Conservation (phyloP, 495 filamentous ascomycete species). For the Jackrogersella multiformis region DNA sequence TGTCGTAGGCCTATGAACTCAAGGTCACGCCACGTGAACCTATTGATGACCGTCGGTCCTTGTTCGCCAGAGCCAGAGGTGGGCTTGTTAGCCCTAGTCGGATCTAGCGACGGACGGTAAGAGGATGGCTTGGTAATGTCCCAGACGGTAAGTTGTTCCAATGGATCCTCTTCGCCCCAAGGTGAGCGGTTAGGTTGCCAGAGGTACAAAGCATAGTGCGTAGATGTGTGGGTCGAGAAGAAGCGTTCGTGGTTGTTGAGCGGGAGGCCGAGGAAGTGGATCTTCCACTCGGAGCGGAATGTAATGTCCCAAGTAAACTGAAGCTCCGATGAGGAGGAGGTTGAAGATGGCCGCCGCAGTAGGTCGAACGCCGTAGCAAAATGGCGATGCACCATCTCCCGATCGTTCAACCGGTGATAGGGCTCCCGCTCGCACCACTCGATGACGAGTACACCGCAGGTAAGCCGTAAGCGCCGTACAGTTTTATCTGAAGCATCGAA, state of each 20-base stretch:
- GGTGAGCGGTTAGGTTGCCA: conserved; percentile 72
- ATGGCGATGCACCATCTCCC: conserved; percentile 67
- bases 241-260: conserved; percentile 69
- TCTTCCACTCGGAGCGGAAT: conserved; percentile 75
- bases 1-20: conserved; percentile 68
- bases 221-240: conserved; percentile 69
- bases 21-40: conserved; percentile 65
- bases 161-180: conserved; percentile 67
- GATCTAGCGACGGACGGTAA: conserved; percentile 66
- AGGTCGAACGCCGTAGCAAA: conserved; percentile 72
- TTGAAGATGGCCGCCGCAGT: conserved; percentile 20
- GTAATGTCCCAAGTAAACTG: conserved; percentile 56
- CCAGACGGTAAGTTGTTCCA: conserved; percentile 73
- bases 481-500: conserved; percentile 64
- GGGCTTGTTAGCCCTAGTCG: conserved; percentile 53
- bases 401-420: conserved; percentile 67
- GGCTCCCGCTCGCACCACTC: conserved; percentile 72
- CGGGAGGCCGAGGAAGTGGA: conserved; percentile 69
- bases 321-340: background rate
- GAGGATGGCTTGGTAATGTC: conserved; percentile 66
- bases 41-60: conserved; percentile 63
- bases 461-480: conserved; percentile 66
- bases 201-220: conserved; percentile 72
- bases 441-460: conserved; percentile 64
- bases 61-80: conserved; percentile 24